Percentiles rank a stretch among this genome's conserved stretches.
These are phyloP conservation scores for Anthracocystis walkeri DNA, from an alignment of 1,284 basidiomycete species.

Conservation along the genomic window DNA sequence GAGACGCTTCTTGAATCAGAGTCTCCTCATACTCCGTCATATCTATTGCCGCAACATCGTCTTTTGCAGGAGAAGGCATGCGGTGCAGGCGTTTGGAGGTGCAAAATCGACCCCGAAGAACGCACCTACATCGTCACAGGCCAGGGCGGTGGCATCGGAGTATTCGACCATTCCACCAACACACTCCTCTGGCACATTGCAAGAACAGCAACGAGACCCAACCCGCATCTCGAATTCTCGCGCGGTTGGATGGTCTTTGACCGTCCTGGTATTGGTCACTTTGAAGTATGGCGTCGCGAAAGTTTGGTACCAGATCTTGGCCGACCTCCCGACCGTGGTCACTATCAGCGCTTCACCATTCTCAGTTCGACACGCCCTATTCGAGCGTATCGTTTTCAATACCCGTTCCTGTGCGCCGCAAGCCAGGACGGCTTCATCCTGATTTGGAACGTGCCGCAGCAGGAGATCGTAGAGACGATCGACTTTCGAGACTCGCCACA, in stretches of 20 bases:
- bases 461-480: conserved; percentile 39
- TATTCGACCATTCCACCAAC: conserved; percentile 36
- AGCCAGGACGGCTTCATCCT: conserved; percentile 46
- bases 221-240: conserved; percentile 60
- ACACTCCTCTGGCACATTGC: conserved; percentile 51
- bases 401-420: conserved; percentile 49
- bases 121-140: conserved; percentile 50
- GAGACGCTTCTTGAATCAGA: too few relatives aligned
- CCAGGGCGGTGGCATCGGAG: conserved; percentile 33
- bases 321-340: conserved; percentile 46
- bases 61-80: conserved; percentile 9
- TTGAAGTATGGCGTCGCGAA: conserved; percentile 62
- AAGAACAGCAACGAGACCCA: conserved; percentile 30
- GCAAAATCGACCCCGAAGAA: conserved; percentile 61
- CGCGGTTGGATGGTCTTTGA: conserved; percentile 62
- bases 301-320: conserved; percentile 44
- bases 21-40: not conserved
- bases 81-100: conserved; percentile 50
- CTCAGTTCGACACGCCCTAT: conserved; percentile 36
- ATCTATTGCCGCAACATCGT: conserved; percentile 18
- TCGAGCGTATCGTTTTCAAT: conserved; percentile 61
- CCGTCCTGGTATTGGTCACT: conserved; percentile 42
- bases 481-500: conserved; percentile 36
- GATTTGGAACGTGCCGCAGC: conserved; percentile 46
- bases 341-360: conserved; percentile 39